phyloP scores from a whole-genome alignment of 73 alveolate species.

The Stentor coeruleus region DNA sequence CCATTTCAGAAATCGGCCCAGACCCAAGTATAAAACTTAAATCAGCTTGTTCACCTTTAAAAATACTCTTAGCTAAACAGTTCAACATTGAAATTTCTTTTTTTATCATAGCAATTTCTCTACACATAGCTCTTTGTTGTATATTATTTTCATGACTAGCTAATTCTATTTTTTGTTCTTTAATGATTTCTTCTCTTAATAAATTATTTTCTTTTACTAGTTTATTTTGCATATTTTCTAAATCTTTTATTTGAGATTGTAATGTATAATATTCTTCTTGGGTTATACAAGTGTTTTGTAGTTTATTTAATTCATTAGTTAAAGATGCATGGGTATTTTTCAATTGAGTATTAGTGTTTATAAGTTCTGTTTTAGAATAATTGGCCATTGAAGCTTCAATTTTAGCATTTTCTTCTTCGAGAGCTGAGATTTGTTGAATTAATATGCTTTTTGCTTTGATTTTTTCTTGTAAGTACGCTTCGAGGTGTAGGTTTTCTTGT shows the following conservation, averaged over 20 bases:
- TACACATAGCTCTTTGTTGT: background rate
- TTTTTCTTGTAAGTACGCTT: conserved; percentile 1
- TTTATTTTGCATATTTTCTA: conserved; percentile 12
- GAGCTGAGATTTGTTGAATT: background rate
- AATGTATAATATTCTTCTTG: background rate
- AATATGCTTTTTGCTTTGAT: background rate
- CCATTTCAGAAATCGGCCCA: conserved; percentile 21
- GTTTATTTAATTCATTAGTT: background rate
- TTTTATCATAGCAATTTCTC: conserved; percentile 17
- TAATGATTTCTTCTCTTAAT: background rate
- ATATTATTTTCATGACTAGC: background rate
- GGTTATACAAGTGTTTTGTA: background rate
- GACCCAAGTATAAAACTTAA: conserved; percentile 17
- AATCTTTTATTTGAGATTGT: background rate
- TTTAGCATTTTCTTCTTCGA: background rate
- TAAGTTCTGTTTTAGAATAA: background rate
- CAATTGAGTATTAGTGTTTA: background rate
- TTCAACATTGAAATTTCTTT: conserved; percentile 22
- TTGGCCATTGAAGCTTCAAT: background rate
- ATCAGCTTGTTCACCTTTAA: conserved; percentile 5
- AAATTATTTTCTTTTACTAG: conserved; percentile 3
- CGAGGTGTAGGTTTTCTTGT: background rate
- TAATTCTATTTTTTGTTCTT: background rate
- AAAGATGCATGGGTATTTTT: background rate
- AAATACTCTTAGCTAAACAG: conserved; percentile 18